Conservation (phyloP, 2,329 filamentous ascomycete species). For the Aquanectria penicillioides region DNA sequence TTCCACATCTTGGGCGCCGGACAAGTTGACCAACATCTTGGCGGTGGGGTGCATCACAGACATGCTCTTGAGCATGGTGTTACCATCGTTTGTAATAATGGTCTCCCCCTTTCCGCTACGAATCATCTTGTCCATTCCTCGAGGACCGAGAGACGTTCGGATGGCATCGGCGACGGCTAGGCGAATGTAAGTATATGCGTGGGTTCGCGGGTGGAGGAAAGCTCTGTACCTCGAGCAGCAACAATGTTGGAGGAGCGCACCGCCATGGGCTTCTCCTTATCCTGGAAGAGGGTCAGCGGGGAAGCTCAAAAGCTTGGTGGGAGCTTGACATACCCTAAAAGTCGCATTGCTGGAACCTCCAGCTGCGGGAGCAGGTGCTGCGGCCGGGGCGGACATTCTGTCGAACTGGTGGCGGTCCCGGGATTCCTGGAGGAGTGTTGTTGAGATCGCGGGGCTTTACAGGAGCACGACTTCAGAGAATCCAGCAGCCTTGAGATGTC, state of each 20-base stretch:
- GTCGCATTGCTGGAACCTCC: conserved; percentile 61
- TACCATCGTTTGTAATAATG: conserved; percentile 99
- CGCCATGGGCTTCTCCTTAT: conserved; percentile 98
- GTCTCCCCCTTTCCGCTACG: conserved; percentile 96
- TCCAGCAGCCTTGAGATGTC: conserved; percentile 50
- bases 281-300: conserved; percentile 58
- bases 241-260: conserved; percentile 97
- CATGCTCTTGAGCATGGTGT: conserved; percentile 99
- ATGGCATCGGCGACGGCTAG: conserved; percentile 96
- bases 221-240: conserved; percentile 83
- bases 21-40: conserved; percentile 98
- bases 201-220: conserved; percentile 1
- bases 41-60: conserved; percentile 99
- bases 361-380: conserved; percentile 42
- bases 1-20: conserved; percentile 97
- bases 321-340: conserved; percentile 62
- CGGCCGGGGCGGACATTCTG: conserved; percentile 56
- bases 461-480: conserved; percentile 44
- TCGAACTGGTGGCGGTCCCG: conserved; percentile 43
- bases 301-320: conserved; percentile 47
- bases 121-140: conserved; percentile 99
- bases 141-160: conserved; percentile 92
- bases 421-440: conserved; percentile 37
- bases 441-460: conserved; percentile 45
- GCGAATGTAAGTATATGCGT: conserved; percentile 28